Evolutionary conservation across 1,284 basidiomycete species (phyloP).

Genomic region (Naganishia sp.): DNA sequence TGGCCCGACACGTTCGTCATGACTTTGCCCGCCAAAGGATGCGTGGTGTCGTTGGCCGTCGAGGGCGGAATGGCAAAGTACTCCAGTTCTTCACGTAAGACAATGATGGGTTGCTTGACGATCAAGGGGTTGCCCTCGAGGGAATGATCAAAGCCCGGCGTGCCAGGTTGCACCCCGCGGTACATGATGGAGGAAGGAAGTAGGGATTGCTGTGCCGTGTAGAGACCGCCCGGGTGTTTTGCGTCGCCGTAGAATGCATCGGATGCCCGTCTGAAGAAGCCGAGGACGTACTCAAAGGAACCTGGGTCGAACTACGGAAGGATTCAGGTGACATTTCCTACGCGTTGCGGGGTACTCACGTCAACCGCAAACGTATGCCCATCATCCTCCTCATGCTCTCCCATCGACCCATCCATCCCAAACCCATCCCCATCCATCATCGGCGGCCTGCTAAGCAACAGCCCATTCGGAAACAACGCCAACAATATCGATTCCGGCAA

Average conservation of each 20-base stretch:
- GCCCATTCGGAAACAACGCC: conserved; percentile 95
- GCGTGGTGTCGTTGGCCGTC: not conserved
- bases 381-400: conserved; percentile 47
- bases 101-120: conserved; percentile 96
- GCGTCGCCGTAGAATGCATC: conserved; percentile 87
- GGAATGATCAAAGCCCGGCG: conserved; percentile 8
- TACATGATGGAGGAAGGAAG: conserved; percentile 9
- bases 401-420: conserved; percentile 56
- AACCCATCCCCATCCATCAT: conserved; percentile 34
- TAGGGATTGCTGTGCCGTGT: conserved; percentile 57
- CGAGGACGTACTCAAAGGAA: conserved; percentile 89
- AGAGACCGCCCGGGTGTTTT: conserved; percentile 59
- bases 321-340: conserved; percentile 92
- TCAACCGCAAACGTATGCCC: conserved; percentile 27
- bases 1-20: conserved; percentile 72
- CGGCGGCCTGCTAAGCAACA: conserved; percentile 82
- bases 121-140: conserved; percentile 79
- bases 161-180: conserved; percentile 6
- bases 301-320: conserved; percentile 86
- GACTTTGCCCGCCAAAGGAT: conserved; percentile 38
- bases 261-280: conserved; percentile 84
- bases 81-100: conserved; percentile 95
- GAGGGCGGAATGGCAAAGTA: conserved; percentile 95
- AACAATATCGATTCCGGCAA: conserved; percentile 94
- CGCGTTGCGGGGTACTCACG: conserved; percentile 56